Conservation (phyloP, 2,329 filamentous ascomycete species). For the Cladosporium austrohemisphaericum region DNA sequence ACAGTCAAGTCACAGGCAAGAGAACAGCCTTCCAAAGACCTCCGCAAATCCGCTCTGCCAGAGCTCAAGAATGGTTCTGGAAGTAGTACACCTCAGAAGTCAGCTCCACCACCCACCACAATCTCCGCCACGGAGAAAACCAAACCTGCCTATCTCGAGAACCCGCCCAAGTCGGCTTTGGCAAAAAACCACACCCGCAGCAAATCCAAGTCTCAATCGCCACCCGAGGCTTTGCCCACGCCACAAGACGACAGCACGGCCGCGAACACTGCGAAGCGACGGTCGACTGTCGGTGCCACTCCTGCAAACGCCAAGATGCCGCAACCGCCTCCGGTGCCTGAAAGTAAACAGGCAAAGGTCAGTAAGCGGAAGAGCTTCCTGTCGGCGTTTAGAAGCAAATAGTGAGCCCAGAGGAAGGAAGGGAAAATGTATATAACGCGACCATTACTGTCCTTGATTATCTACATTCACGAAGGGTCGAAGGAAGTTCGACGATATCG, state of each 20-base stretch:
- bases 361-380: slow-evolving; percentile 48
- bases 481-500: background rate
- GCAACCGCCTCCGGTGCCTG: slow-evolving; percentile 23
- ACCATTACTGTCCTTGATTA: too few relatives aligned
- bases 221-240: slow-evolving; percentile 1
- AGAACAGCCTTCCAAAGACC: background rate
- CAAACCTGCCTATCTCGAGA: slow-evolving; percentile 4
- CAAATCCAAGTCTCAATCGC: background rate
- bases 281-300: slow-evolving; percentile 23
- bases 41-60: background rate
- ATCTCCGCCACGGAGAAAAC: background rate
- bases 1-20: slow-evolving; percentile 6
- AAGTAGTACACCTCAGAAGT: slow-evolving; percentile 9
- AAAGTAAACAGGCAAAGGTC: slow-evolving; percentile 32
- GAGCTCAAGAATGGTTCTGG: background rate
- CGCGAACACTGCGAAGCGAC: slow-evolving; percentile 28
- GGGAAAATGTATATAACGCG: too few relatives aligned
- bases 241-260: slow-evolving; percentile 3
- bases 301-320: background rate
- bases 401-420: background rate
- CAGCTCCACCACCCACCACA: slow-evolving; percentile 6
- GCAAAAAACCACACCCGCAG: background rate
- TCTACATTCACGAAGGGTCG: background rate
- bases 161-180: slow-evolving; percentile 2
- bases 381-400: slow-evolving; percentile 42